A percentile compares a stretch with the other conserved stretches of the same genome.
Evolutionary conservation across 148 eudicot species (phyloP).

Genomic region (Polygonum maritimum): DNA sequence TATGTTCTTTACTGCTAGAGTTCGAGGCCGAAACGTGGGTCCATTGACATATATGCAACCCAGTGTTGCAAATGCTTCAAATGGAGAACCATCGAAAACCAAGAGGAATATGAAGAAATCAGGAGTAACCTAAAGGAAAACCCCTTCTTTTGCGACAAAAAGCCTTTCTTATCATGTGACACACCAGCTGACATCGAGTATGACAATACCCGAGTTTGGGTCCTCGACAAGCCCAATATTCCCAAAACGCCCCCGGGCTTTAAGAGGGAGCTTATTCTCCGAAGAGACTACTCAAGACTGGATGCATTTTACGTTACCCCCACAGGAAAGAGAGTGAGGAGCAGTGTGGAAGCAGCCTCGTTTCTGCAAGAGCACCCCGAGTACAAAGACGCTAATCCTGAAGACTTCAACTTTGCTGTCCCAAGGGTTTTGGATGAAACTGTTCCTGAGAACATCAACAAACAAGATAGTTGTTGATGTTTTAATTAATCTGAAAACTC

Average conservation of each 20-base stretch:
- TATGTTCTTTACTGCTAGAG: not conserved
- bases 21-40: slow-evolving; percentile 22
- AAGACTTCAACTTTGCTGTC: slow-evolving; percentile 43
- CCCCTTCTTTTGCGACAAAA: slow-evolving; percentile 51
- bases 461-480: slow-evolving; percentile 15
- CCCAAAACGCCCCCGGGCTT: slow-evolving; percentile 65
- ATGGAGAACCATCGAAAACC: slow-evolving; percentile 51
- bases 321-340: slow-evolving; percentile 38
- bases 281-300: slow-evolving; percentile 53
- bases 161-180: slow-evolving; percentile 33
- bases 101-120: slow-evolving; percentile 59
- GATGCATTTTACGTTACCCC: slow-evolving; percentile 53
- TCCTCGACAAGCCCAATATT: slow-evolving; percentile 51
- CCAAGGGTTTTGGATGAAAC: slow-evolving; percentile 54
- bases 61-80: slow-evolving; percentile 65
- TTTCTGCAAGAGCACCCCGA: slow-evolving; percentile 44
- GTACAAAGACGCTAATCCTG: slow-evolving; percentile 19
- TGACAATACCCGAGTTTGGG: slow-evolving; percentile 54
- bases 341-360: slow-evolving; percentile 23
- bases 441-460: slow-evolving; percentile 25
- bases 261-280: slow-evolving; percentile 34
- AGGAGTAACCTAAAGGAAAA: slow-evolving; percentile 37
- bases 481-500: not conserved
- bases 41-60: slow-evolving; percentile 36
- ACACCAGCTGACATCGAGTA: slow-evolving; percentile 54